These are phyloP conservation scores for Penicillium paxilli DNA, from an alignment of 495 filamentous ascomycete genomes.

Conservation along the genomic window DNA sequence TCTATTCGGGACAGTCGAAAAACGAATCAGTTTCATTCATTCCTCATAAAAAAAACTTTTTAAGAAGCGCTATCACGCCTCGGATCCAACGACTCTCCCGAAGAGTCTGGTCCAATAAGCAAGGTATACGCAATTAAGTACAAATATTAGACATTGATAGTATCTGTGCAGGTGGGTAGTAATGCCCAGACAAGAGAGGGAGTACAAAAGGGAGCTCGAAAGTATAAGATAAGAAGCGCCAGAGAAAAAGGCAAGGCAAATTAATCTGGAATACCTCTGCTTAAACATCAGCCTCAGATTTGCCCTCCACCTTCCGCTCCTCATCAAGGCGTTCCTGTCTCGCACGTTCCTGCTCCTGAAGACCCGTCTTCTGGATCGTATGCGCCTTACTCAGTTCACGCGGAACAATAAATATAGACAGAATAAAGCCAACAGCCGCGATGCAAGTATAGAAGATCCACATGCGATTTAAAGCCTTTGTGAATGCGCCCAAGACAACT, in stretches of 20 bases:
- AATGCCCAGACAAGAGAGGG: too few relatives aligned
- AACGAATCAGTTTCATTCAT: background rate
- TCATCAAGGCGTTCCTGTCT: conserved; percentile 37
- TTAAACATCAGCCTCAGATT: conserved; percentile 30
- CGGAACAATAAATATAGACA: conserved; percentile 55
- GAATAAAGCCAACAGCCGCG: conserved; percentile 51
- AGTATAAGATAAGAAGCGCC: too few relatives aligned
- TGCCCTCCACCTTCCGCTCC: conserved; percentile 23
- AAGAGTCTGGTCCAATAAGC: background rate
- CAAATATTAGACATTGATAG: background rate
- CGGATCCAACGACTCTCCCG: too few relatives aligned
- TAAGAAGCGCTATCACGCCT: background rate
- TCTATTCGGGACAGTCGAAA: too few relatives aligned
- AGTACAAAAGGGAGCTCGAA: too few relatives aligned
- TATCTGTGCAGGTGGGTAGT: background rate
- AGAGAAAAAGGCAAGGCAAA: background rate
- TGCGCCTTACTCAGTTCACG: conserved; percentile 59
- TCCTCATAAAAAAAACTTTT: background rate
- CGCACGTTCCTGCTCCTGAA: conserved; percentile 51
- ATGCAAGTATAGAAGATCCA: conserved; percentile 66
- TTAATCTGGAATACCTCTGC: background rate
- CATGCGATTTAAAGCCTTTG: conserved; percentile 60
- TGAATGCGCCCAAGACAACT: conserved; percentile 55
- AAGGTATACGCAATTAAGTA: background rate
- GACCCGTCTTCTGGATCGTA: conserved; percentile 61